Evolutionary conservation across 768 basidiomycete species (phyloP), one percentile per base, ranked within the genome.

Genomic region (Naganishia friedmannii): DNA sequence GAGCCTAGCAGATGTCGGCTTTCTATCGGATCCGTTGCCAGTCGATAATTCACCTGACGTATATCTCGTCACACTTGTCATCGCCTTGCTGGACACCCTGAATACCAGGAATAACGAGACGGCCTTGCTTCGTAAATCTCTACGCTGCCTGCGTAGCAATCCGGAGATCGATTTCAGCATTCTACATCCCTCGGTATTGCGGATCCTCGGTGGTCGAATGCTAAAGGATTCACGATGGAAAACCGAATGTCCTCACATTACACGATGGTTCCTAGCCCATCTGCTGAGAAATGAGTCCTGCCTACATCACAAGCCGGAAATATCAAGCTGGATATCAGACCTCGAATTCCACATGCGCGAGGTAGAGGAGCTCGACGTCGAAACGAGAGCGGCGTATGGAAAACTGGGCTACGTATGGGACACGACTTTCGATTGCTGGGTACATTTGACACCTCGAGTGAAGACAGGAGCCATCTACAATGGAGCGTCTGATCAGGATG

Each of bases 141-240:
- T 63, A n/a, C 60, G 60, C 23, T 63, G 60, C 32, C 42, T 63
- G n/a, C 60, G 60, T 42, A 63, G 60, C 42, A 63, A 63, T 45
- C 60, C 60, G 8, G 60, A 34, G 3, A 63, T 63, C 39, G 60
- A 63, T 26, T 63, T 63, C 23, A 37, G 15, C 17, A 46, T 63
- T 7, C 42, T 63, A 23, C 60, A 42, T 19, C 60, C 60, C 10
- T 26, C 23, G 9, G 60, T 42, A 23, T 23, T 63, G 15, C n/a
- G 10, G 8, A 10, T 26, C 39, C 39, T 63, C 21, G 17, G 37
- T 17, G n/a, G 31, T 29, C 60, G 60, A 45, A n/a, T 63, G 60
- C 39, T 63, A 17, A 4, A 12, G 26, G 60, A 63, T 12, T 42
- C 37, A 15, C 39, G 39, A 28, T 63, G 60, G 60, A 46, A 45